phyloP scores from a whole-genome alignment of 2,329 filamentous ascomycete species.

The Diaporthe citriasiana region DNA sequence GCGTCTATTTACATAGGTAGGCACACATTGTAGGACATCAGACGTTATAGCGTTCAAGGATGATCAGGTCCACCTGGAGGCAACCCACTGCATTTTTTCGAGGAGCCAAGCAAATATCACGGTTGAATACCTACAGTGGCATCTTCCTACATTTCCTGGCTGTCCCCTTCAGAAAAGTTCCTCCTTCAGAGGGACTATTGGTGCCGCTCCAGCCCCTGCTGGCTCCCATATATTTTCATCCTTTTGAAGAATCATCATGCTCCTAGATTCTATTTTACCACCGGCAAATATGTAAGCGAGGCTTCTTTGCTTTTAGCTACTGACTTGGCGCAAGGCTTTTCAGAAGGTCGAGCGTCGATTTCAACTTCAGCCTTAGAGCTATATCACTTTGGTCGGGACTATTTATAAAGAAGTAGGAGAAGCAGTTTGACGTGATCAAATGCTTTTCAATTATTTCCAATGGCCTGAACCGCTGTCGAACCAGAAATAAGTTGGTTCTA shows the following conservation, averaged over 20 bases:
- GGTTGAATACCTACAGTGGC: no score
- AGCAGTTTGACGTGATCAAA: neutral
- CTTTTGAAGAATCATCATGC: neutral
- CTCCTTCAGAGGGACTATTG: neutral
- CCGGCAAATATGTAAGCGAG: neutral
- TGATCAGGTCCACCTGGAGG: no score
- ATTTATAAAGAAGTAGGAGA: neutral
- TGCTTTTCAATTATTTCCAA: no score
- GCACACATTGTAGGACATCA: no score
- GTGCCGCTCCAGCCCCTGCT: neutral
- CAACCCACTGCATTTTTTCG: no score
- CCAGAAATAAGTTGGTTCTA: neutral
- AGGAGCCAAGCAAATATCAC: no score
- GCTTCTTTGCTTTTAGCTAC: neutral
- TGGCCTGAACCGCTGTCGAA: neutral
- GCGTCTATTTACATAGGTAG: no score
- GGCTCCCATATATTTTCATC: neutral
- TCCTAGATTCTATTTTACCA: fast-evolving
- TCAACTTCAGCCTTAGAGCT: neutral
- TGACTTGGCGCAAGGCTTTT: neutral
- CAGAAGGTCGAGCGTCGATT: neutral
- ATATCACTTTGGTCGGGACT: neutral
- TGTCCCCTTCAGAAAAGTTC: no score
- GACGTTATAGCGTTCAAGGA: no score
- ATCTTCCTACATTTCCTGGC: no score